These are phyloP conservation scores for Tulasnella sp. DNA, from an alignment of 768 basidiomycete species.

Conservation along the genomic window DNA sequence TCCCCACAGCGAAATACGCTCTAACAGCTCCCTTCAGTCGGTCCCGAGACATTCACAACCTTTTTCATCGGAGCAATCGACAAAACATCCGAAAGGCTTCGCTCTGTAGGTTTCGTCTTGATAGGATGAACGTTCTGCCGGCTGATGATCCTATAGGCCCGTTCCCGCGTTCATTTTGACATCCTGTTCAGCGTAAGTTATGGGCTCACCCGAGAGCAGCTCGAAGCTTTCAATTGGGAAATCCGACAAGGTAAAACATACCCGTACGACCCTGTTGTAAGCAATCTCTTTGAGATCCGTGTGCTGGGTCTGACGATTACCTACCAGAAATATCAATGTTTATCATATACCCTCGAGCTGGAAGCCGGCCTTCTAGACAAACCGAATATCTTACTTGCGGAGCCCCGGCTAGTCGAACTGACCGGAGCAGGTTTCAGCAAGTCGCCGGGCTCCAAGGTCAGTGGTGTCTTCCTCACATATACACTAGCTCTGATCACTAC, in stretches of 20 bases:
- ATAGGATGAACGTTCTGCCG: not conserved
- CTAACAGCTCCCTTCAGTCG: conserved; percentile 33
- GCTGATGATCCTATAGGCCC: conserved; percentile 27
- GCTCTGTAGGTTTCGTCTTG: conserved; percentile 28
- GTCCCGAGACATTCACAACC: conserved; percentile 58
- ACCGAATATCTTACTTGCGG: conserved; percentile 45
- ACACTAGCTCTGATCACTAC: not conserved
- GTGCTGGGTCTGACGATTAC: not conserved
- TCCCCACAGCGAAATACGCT: conserved; percentile 2
- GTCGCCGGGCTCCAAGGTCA: conserved; percentile 42
- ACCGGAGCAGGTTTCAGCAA: conserved; percentile 79
- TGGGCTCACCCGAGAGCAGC: conserved; percentile 49
- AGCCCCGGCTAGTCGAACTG: conserved; percentile 58
- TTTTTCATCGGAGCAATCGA: conserved; percentile 64
- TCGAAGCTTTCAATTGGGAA: conserved; percentile 62
- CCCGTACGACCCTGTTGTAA: conserved; percentile 13
- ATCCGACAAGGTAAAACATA: conserved; percentile 38
- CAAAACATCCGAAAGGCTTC: conserved; percentile 34
- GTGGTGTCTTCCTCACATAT: conserved; percentile 19
- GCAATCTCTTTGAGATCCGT: not conserved
- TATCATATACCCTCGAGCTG: conserved; percentile 47
- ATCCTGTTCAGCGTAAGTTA: conserved; percentile 68
- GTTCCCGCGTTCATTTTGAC: conserved; percentile 46
- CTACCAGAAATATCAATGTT: conserved; percentile 6
- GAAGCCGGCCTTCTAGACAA: conserved; percentile 32